A percentile compares a stretch with the other conserved stretches of the same genome.
These are phyloP conservation scores for Coniochaeta sp. DNA, from an alignment of 2,329 filamentous ascomycete genomes.

Conservation along the genomic window DNA sequence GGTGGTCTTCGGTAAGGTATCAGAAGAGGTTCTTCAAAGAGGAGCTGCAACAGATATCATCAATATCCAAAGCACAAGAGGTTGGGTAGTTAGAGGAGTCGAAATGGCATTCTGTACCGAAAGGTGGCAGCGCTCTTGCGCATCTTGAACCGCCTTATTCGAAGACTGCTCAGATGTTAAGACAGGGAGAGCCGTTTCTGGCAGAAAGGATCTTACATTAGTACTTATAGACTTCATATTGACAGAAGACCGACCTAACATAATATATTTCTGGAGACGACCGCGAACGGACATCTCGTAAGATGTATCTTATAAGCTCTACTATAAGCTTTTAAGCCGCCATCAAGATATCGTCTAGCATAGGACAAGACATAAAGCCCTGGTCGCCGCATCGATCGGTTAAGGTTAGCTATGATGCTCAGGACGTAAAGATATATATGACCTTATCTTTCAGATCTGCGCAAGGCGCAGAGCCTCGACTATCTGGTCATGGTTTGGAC, in stretches of 20 bases:
- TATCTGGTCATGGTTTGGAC: not conserved
- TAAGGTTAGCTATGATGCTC: not conserved
- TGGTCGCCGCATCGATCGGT: not conserved
- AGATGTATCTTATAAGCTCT: not conserved
- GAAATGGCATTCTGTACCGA: no score
- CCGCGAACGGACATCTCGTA: not conserved
- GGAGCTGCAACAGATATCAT: no score
- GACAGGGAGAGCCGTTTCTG: not conserved
- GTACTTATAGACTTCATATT: not conserved
- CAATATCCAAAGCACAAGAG: no score
- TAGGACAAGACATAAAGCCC: not conserved
- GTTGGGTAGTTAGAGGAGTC: no score
- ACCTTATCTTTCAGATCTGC: not conserved
- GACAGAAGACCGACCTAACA: not conserved
- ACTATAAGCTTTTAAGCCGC: not conserved
- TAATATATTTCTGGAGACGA: not conserved
- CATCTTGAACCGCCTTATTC: not conserved
- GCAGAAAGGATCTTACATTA: not conserved
- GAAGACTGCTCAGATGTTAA: not conserved
- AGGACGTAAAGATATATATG: not conserved
- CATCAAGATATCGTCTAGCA: not conserved
- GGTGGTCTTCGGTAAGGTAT: no score
- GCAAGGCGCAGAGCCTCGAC: not conserved
- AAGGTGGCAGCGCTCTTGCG: no score
- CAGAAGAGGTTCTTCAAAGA: no score